These are phyloP conservation scores for Barnettozyma sucrosica DNA, from an alignment of 805 yeast genomes.

Conservation along the genomic window DNA sequence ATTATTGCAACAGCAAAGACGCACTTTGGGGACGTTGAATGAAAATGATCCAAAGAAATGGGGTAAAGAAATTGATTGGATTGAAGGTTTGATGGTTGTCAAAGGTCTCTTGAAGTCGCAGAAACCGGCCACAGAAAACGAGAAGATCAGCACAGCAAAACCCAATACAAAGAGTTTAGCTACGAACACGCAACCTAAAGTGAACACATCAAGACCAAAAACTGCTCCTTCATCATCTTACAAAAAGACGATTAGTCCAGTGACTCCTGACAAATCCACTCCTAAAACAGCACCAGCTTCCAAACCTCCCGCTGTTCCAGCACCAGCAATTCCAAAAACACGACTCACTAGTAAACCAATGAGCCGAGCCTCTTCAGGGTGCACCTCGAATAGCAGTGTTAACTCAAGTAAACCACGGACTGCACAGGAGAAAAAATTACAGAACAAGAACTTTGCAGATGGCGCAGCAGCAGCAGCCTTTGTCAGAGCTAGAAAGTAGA, in stretches of 20 bases:
- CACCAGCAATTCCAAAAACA: conserved; percentile 4
- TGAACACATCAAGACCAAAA: not conserved
- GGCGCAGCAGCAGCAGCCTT: conserved; percentile 32
- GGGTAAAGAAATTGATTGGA: conserved; percentile 55
- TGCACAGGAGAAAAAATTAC: conserved; percentile 15
- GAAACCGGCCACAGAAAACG: not conserved
- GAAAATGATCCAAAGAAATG: conserved; percentile 20
- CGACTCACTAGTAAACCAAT: conserved; percentile 1
- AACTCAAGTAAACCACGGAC: conserved; percentile 11
- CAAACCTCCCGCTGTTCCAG: conserved; percentile 4
- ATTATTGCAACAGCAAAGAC: conserved; percentile 15
- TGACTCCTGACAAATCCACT: conserved; percentile 11
- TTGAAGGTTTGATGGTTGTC: conserved; percentile 61
- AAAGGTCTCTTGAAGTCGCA: conserved; percentile 42
- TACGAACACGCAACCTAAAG: not conserved
- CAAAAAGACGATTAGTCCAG: not conserved
- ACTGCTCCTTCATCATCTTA: conserved; percentile 23
- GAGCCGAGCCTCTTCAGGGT: conserved; percentile 5
- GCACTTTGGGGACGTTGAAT: conserved; percentile 6
- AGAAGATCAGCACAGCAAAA: not conserved
- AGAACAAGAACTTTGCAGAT: conserved; percentile 26
- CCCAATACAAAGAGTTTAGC: not conserved
- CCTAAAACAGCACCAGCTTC: conserved; percentile 7
- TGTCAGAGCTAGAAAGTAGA: conserved; percentile 13
- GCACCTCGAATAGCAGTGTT: conserved; percentile 1